A percentile compares a stretch with the other conserved stretches of the same genome.
Evolutionary conservation across 345 rosid species (phyloP).

Genomic region (Carallia brachiata): DNA sequence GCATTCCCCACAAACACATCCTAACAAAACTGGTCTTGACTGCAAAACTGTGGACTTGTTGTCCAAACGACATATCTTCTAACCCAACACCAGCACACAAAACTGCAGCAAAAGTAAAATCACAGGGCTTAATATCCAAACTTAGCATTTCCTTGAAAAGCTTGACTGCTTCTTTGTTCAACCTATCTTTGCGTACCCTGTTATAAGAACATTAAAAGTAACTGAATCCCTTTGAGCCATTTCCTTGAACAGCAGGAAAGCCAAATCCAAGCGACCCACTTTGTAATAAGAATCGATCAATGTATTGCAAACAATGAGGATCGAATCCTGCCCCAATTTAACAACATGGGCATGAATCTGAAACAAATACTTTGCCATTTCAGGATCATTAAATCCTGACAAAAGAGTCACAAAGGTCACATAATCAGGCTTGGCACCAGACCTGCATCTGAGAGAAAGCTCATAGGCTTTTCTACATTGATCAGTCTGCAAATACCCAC

Average conservation of each 20-base stretch:
- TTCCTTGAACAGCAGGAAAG: slow-evolving; percentile 43
- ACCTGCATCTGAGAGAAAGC: slow-evolving; percentile 58
- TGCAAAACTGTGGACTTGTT: slow-evolving; percentile 61
- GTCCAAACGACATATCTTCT: slow-evolving; percentile 48
- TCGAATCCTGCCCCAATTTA: slow-evolving; percentile 47
- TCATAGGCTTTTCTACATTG: slow-evolving; percentile 50
- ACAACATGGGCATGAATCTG: slow-evolving; percentile 60
- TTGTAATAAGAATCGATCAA: slow-evolving; percentile 79
- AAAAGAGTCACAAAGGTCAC: slow-evolving; percentile 73
- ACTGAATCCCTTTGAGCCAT: slow-evolving; percentile 62
- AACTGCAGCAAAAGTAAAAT: slow-evolving; percentile 76
- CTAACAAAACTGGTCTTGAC: slow-evolving; percentile 48
- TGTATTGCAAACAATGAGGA: slow-evolving; percentile 57
- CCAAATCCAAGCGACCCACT: slow-evolving; percentile 40
- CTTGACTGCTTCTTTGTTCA: slow-evolving; percentile 47
- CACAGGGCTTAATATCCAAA: slow-evolving; percentile 62
- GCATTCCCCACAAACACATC: slow-evolving; percentile 83
- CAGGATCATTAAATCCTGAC: slow-evolving; percentile 50
- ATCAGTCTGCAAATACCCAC: slow-evolving; percentile 49
- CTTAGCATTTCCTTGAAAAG: slow-evolving; percentile 59
- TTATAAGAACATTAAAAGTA: slow-evolving; percentile 67
- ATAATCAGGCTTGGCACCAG: slow-evolving; percentile 46
- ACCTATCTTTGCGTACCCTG: slow-evolving; percentile 62
- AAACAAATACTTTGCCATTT: slow-evolving; percentile 26
- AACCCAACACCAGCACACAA: slow-evolving; percentile 58